Evolutionary conservation across 192 early-diverging fungal genomes (phyloP).

Genomic region (Coemansia sp.): DNA sequence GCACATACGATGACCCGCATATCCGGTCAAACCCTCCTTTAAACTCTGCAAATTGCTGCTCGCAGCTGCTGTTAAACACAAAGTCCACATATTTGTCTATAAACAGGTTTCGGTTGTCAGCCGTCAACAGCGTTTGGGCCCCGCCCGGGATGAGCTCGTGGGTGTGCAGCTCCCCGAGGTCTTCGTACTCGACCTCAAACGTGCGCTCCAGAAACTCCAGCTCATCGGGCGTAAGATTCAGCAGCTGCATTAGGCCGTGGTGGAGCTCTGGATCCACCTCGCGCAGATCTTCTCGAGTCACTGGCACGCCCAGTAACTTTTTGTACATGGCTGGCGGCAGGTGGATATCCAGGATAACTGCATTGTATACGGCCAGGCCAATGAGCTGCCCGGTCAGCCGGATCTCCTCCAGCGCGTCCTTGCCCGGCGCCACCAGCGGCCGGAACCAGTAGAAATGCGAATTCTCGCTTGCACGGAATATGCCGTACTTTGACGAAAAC

Average conservation of each 20-base stretch:
- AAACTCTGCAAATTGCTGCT: conserved; percentile 76
- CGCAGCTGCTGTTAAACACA: conserved; percentile 67
- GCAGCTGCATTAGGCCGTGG: conserved; percentile 72
- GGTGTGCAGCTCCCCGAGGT: conserved; percentile 58
- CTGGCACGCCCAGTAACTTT: conserved; percentile 70
- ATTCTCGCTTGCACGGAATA: conserved; percentile 79
- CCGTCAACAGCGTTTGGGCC: conserved; percentile 60
- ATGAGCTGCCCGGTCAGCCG: conserved; percentile 83
- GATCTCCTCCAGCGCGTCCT: conserved; percentile 69
- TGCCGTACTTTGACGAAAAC: conserved; percentile 81
- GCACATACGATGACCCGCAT: conserved; percentile 45
- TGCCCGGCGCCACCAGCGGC: conserved; percentile 51
- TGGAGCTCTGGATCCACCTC: conserved; percentile 73
- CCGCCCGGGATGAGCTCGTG: conserved; percentile 70
- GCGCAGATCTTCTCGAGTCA: conserved; percentile 70
- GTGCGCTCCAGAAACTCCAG: conserved; percentile 72
- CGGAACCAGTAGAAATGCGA: conserved; percentile 84
- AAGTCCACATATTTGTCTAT: conserved; percentile 78
- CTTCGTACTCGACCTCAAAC: conserved; percentile 78
- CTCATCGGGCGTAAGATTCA: conserved; percentile 62
- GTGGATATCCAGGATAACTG: conserved; percentile 87
- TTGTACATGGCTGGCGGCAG: conserved; percentile 86
- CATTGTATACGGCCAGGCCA: conserved; percentile 90
- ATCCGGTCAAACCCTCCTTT: conserved; percentile 70
- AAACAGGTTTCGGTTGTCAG: conserved; percentile 76